phyloP scores from a whole-genome alignment of 768 basidiomycete genomes.

The Lentinula raphanica region DNA sequence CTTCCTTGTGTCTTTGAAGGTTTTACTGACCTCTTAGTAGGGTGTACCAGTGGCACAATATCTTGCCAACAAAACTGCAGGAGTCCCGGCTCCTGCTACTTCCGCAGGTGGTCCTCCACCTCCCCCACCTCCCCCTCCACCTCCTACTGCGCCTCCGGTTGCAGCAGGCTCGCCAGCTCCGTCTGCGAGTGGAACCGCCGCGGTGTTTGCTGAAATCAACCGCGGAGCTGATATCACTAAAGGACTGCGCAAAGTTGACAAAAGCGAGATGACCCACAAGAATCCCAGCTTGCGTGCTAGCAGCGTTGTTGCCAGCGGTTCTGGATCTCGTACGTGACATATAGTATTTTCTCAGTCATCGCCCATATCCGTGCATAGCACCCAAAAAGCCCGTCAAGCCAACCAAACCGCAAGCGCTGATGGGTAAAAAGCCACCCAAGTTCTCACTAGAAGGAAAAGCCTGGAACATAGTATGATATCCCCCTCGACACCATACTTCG shows the following conservation, averaged over 20 bases:
- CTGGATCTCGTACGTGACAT: conserved; percentile 23
- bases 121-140: conserved; percentile 53
- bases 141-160: conserved; percentile 38
- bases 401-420: conserved; percentile 75
- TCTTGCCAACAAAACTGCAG: conserved; percentile 16
- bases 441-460: conserved; percentile 87
- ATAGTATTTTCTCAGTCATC: background rate
- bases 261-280: conserved; percentile 98
- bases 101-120: conserved; percentile 39
- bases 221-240: conserved; percentile 87
- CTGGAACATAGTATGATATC: conserved; percentile 75
- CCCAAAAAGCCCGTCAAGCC: conserved; percentile 73
- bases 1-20: background rate
- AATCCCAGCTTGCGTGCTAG: conserved; percentile 83
- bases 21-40: conserved; percentile 23
- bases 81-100: conserved; percentile 21
- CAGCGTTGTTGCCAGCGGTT: conserved; percentile 36
- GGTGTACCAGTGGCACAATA: conserved; percentile 56
- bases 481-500: background rate
- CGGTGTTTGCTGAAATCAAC: conserved; percentile 89
- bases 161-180: conserved; percentile 33
- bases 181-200: conserved; percentile 53
- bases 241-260: conserved; percentile 88
- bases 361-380: conserved; percentile 16
- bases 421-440: conserved; percentile 89